Base-by-base conservation (phyloP, 2,329 filamentous ascomycete genomes). In the Mycosphaerella sp. region DNA sequence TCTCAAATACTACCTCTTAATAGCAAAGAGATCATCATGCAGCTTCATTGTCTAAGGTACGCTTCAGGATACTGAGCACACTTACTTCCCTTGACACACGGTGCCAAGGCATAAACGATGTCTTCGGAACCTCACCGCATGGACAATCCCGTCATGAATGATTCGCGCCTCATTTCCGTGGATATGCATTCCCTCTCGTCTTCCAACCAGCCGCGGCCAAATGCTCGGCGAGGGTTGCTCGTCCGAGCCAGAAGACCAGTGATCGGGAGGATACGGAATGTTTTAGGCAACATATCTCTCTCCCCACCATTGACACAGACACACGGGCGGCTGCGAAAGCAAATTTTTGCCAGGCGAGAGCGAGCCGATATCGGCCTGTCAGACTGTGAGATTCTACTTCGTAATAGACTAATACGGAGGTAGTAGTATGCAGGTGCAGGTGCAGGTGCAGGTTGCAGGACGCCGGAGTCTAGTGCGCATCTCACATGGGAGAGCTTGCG, bases 261-360 rank as follows among this genome's bases (percentile, higher is more conserved):
- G 14, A 43, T 51, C 53, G 53, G 53, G 39, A 49, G 48, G 46
- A 55, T 11, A 34, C 53, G 53, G 53, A 45, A 52, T 40, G 9
- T n/a, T n/a, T 14, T 6, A 17, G n/a, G 38, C 29, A 14, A 42
- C 14, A 17, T 12, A 49, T 40, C 12, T 34, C 8, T 6, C 38
- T 6, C 38, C 38, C 47, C 47, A 41, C 41, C 48, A 44, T 23
- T 17, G 40, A 14, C 40, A 42, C 14, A 9, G 21, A 21, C 21
- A 21, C 21, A 21, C 21, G 11, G 11, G 14, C 36, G 14, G 36
- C 36, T 10, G 36, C 14, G 36, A 39, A n/a, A 23, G 40, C 40
- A 36, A 51, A 51, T 39, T 45, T 45, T 51, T 51, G 31, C 29
- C 48, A 41, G 34, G 31, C 36, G 3, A 44, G 23, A 23, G 31